These are phyloP conservation scores for Fusarium palustre DNA, from an alignment of 2,329 filamentous ascomycete species.

Conservation along the genomic window DNA sequence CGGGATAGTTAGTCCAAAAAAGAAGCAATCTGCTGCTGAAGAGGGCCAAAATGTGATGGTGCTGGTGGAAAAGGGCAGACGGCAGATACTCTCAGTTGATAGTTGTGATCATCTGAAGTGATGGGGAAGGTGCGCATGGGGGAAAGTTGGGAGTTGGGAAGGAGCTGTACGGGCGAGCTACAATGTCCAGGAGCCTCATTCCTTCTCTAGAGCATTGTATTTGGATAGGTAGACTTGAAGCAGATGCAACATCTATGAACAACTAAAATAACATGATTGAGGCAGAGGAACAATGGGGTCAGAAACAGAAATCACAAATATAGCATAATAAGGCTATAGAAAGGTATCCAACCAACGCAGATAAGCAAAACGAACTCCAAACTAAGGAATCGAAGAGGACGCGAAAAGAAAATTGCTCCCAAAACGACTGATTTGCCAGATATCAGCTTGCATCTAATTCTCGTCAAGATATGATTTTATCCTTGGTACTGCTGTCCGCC, in stretches of 20 bases:
- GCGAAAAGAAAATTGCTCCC: not conserved
- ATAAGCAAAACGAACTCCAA: constrained; percentile 25
- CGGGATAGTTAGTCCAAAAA: constrained; percentile 47
- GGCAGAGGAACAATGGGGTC: not conserved
- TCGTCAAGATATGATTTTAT: not conserved
- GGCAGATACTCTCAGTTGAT: not conserved
- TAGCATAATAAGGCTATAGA: not conserved
- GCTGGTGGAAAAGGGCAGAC: constrained; percentile 13
- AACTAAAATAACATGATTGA: not conserved
- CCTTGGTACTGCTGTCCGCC: constrained; percentile 57
- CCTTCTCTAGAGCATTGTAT: not conserved
- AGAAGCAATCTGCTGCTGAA: constrained; percentile 23
- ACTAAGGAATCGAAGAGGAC: not conserved
- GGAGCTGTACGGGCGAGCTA: not conserved
- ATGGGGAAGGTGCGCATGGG: not conserved
- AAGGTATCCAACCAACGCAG: constrained; percentile 31
- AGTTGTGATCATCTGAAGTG: not conserved
- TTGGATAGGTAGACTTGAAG: not conserved
- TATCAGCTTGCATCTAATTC: not conserved
- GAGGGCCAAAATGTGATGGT: constrained; percentile 35
- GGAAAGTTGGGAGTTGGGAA: not conserved
- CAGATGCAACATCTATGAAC: not conserved
- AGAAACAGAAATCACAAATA: not conserved
- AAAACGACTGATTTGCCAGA: not conserved
- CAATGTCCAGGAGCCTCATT: not conserved